Evolutionary conservation across 768 basidiomycete species (phyloP), one percentile per base, ranked within the genome.

Genomic region (Lactarius trivialis): DNA sequence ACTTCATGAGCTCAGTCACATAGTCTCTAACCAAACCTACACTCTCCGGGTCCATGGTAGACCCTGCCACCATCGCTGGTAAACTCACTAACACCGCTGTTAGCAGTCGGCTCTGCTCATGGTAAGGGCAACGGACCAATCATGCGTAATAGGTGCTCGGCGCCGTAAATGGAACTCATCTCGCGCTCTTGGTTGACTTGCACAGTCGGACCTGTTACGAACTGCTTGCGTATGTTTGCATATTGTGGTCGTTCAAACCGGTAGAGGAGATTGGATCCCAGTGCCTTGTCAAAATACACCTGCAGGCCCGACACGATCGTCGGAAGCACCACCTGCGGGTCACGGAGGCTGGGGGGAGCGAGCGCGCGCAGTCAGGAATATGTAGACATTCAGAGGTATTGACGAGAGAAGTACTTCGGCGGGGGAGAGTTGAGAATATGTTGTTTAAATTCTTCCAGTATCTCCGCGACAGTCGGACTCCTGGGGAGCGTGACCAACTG

Each of bases 241-340:
- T 96, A 98, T 72, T 98, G 95, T 7, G 85, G 84, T n/a, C 96
- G 83, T 73, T 99, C 96, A 67, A 96, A 94, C 21, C 93, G 87
- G 71, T 98, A 99, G 4, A 98, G 80, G 30, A 99, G 81, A 73
- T 91, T 94, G 60, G 88, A 84, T 5, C 96, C 90, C 1, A 92
- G 81, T 0, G 93, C 87, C 34, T 91, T 89, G 73, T 99, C 93
- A 71, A 99, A 99, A 76, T 99, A 98, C 50, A 89, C 81, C 55
- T 85, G 83, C 12, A 98, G 79, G 1, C 96, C 96, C 1, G 89
- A 84, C 48, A 92, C 77, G 60, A 97, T 85, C 5, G 93, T 95
- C 19, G 87, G 85, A 8, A 90, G 77, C 11, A 96, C 76, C 3
- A 85, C 76, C 8, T 78, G 76, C 0, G 90, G 86, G 59, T 91